Conservation (phyloP, 2,329 filamentous ascomycete genomes). For the Amauroascus verrucosus region DNA sequence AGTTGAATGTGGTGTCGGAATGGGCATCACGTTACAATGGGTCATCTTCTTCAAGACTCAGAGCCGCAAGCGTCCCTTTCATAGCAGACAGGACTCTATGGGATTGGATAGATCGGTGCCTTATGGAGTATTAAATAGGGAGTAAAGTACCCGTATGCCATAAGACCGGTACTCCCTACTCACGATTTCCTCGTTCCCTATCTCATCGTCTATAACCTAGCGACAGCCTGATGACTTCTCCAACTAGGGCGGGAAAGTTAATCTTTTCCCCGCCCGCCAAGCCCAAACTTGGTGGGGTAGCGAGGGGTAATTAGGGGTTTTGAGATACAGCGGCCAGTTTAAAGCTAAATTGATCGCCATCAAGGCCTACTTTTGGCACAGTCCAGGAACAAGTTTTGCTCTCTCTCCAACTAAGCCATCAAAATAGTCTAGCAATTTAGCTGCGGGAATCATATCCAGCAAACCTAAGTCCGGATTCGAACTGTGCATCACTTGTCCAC, state of each 20-base stretch:
- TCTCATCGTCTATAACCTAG: slow-evolving; percentile 5
- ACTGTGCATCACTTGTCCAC: slow-evolving; percentile 55
- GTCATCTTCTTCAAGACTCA: slow-evolving; percentile 1
- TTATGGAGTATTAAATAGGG: background rate
- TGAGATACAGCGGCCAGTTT: too few relatives aligned
- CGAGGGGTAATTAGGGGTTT: too few relatives aligned
- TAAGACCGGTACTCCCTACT: too few relatives aligned
- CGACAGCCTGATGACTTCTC: background rate
- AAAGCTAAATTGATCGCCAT: too few relatives aligned
- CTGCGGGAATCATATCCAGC: slow-evolving; percentile 61
- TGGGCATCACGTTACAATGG: background rate
- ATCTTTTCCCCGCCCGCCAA: background rate
- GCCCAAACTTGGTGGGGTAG: background rate
- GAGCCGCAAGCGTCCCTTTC: slow-evolving; percentile 2
- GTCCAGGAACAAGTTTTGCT: slow-evolving; percentile 35
- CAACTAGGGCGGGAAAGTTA: background rate
- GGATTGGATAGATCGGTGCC: slow-evolving; percentile 4
- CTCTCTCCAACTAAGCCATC: slow-evolving; percentile 55
- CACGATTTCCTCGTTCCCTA: background rate
- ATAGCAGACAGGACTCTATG: slow-evolving; percentile 6
- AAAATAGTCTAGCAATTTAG: slow-evolving; percentile 57
- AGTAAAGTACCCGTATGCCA: background rate
- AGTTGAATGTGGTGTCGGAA: slow-evolving; percentile 4
- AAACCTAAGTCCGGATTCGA: slow-evolving; percentile 57
- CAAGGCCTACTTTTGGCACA: slow-evolving; percentile 22